Evolutionary conservation across 495 filamentous ascomycete species (phyloP).

Genomic region (Amorphotheca resinae): DNA sequence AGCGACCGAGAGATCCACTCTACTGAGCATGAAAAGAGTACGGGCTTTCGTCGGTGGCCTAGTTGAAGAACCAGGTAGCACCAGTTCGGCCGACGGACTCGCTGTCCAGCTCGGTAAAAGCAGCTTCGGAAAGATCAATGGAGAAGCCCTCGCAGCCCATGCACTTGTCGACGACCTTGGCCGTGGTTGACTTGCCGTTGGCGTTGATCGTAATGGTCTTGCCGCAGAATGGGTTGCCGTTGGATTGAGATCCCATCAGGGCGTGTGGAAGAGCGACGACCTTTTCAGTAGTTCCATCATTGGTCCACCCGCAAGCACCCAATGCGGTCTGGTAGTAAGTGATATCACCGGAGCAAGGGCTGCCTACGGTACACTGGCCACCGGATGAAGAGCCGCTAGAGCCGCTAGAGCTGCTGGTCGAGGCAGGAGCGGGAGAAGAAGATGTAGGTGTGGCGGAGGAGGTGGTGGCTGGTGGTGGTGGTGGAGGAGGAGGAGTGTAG

Average conservation of each 20-base stretch:
- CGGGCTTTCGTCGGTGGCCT: background rate
- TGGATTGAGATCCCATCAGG: constrained; percentile 40
- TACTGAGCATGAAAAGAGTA: constrained; percentile 10
- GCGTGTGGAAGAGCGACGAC: constrained; percentile 17
- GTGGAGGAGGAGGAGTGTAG: constrained; percentile 5
- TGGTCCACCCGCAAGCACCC: constrained; percentile 18
- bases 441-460: constrained; percentile 5
- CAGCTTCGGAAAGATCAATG: constrained; percentile 36
- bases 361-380: constrained; percentile 10
- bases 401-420: constrained; percentile 1
- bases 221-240: constrained; percentile 51
- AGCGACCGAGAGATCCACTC: constrained; percentile 20
- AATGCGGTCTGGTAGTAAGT: constrained; percentile 19
- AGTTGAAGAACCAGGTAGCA: constrained; percentile 19
- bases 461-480: constrained; percentile 3
- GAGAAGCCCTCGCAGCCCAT: constrained; percentile 40
- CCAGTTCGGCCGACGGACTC: constrained; percentile 6
- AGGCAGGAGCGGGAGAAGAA: constrained; percentile 1
- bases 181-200: constrained; percentile 41
- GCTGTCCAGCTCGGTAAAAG: constrained; percentile 27
- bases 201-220: constrained; percentile 37
- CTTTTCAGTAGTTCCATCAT: constrained; percentile 11
- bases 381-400: constrained; percentile 1
- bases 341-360: constrained; percentile 18
- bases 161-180: constrained; percentile 62